phyloP scores from a whole-genome alignment of 139 green algal genomes.

The Coccomyxa sp. region DNA sequence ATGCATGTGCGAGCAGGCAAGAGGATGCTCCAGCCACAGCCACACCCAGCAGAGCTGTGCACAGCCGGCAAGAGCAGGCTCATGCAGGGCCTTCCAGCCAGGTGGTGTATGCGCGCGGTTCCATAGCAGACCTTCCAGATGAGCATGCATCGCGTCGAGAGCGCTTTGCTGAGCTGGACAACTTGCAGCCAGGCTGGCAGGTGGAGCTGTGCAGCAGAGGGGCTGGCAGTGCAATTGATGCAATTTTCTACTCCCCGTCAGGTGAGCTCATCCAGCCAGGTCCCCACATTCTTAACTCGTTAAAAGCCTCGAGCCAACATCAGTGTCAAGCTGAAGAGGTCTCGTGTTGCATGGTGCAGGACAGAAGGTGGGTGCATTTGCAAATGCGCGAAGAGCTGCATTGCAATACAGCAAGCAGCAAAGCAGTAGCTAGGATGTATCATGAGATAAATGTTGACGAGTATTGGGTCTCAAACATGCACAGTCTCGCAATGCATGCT shows the following conservation, averaged over 20 bases:
- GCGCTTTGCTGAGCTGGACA: conserved; percentile 83
- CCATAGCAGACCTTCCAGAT: conserved; percentile 66
- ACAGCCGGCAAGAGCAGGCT: not conserved
- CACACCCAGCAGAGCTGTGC: not conserved
- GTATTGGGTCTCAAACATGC: not conserved
- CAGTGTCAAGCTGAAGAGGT: not conserved
- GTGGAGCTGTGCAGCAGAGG: conserved; percentile 65
- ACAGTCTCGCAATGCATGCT: no score
- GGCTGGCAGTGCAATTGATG: conserved; percentile 56
- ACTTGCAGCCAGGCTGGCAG: conserved; percentile 72
- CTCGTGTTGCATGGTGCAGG: conserved; percentile 20
- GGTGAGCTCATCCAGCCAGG: conserved; percentile 3
- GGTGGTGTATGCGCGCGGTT: conserved; percentile 63
- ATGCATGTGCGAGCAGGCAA: not conserved
- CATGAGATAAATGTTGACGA: not conserved
- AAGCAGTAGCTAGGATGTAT: not conserved
- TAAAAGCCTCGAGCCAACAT: no score
- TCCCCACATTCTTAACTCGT: no score
- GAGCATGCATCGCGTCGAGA: conserved; percentile 64
- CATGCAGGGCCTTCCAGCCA: not conserved
- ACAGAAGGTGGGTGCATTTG: conserved; percentile 60
- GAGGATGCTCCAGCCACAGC: not conserved
- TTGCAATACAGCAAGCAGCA: conserved; percentile 24
- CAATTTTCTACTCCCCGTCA: conserved; percentile 77
- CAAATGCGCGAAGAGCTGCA: conserved; percentile 58